Evolutionary conservation across 164 flowering plant species (phyloP).

Genomic region (Cinnamomum micranthum): DNA sequence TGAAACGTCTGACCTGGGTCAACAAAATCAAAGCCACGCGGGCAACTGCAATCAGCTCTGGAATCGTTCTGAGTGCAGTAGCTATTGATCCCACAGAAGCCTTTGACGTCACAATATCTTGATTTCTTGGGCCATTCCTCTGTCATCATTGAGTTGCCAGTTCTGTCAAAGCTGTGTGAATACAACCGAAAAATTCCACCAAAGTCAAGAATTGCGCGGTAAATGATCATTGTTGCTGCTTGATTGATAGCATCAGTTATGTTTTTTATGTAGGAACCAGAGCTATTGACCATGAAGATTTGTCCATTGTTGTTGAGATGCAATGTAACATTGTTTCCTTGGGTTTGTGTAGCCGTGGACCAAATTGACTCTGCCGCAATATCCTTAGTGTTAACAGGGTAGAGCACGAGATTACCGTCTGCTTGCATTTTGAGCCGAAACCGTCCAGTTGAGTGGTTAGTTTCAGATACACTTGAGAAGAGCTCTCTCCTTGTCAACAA

Average conservation of each 20-base stretch:
- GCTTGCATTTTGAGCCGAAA: conserved; percentile 1
- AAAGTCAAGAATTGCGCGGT: conserved; percentile 16
- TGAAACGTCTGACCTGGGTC: neutral
- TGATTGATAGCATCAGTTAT: neutral
- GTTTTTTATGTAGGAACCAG: neutral
- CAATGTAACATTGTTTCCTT: neutral
- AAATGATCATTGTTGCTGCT: neutral
- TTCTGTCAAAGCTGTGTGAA: neutral
- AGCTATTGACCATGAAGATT: conserved; percentile 7
- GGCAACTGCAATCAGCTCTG: conserved; percentile 8
- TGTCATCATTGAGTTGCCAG: neutral
- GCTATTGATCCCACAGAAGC: conserved; percentile 23
- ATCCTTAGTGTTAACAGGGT: neutral
- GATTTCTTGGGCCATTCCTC: too few relatives aligned
- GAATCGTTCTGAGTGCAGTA: conserved; percentile 4
- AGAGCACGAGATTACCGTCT: conserved; percentile 12
- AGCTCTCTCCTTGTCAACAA: neutral
- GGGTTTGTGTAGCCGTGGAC: neutral
- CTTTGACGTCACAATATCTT: conserved; percentile 8
- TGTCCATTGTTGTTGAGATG: conserved; percentile 12
- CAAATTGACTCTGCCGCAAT: conserved; percentile 8
- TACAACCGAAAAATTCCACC: conserved; percentile 9
- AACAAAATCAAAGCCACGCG: conserved; percentile 4
- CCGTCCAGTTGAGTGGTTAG: neutral
- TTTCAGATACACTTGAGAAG: neutral